Evolutionary conservation across 345 rosid species (phyloP).

Genomic region (Pugionium cornutum): DNA sequence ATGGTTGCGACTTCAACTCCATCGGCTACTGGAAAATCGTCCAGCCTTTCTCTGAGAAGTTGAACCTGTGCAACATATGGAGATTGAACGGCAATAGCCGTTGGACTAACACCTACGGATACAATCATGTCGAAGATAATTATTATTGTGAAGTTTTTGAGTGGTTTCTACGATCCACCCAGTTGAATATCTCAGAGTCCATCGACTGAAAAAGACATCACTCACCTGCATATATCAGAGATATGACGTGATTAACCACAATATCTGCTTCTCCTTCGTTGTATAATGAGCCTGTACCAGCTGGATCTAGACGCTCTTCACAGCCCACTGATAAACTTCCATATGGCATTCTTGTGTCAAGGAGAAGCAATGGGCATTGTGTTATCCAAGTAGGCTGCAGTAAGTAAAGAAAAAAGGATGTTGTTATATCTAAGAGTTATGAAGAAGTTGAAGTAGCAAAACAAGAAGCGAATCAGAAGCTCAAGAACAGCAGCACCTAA

Average conservation of each 20-base stretch:
- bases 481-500: no score
- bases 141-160: neutral
- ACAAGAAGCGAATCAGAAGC: constrained; percentile 2
- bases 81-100: constrained; percentile 83
- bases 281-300: constrained; percentile 93
- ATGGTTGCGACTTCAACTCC: constrained; percentile 94
- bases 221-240: constrained; percentile 78
- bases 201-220: constrained; percentile 3
- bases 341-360: constrained; percentile 92
- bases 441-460: neutral
- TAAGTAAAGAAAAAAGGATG: constrained; percentile 6
- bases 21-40: constrained; percentile 71
- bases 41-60: constrained; percentile 80
- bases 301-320: constrained; percentile 94
- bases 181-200: neutral
- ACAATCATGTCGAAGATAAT: constrained; percentile 21
- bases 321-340: constrained; percentile 90
- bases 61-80: constrained; percentile 99
- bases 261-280: constrained; percentile 98
- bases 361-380: constrained; percentile 83
- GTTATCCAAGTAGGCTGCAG: constrained; percentile 94
- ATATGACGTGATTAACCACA: constrained; percentile 80
- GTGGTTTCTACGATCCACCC: neutral
- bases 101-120: constrained; percentile 70
- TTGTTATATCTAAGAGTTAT: constrained; percentile 14